phyloP scores from a whole-genome alignment of 352 stramenopile species.

The Phytophthora pisi region DNA sequence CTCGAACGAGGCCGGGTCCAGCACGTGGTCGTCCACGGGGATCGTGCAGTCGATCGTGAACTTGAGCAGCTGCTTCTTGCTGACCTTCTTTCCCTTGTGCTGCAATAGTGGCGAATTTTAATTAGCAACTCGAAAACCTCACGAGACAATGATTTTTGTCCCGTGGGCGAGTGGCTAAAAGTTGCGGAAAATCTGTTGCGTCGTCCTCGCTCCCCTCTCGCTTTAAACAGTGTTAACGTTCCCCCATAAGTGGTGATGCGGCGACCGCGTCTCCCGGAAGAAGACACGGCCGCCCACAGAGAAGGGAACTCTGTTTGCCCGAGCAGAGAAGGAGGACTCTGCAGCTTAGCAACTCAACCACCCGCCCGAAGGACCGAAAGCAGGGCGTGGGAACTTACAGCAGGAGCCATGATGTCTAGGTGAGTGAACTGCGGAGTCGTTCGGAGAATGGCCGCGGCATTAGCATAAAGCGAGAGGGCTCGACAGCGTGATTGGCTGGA shows the following conservation, averaged over 20 bases:
- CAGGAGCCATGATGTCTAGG: slow-evolving; percentile 54
- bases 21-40: slow-evolving; percentile 98
- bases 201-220: slow-evolving; percentile 5
- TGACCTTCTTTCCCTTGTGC: slow-evolving; percentile 88
- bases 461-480: not conserved
- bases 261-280: slow-evolving; percentile 16
- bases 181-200: slow-evolving; percentile 14
- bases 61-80: slow-evolving; percentile 92
- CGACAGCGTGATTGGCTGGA: slow-evolving; percentile 35
- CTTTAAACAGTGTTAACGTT: slow-evolving; percentile 19
- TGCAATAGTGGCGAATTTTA: slow-evolving; percentile 16
- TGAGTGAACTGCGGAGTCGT: slow-evolving; percentile 38
- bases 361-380: slow-evolving; percentile 16
- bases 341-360: slow-evolving; percentile 86
- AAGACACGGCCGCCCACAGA: slow-evolving; percentile 59
- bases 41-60: slow-evolving; percentile 95
- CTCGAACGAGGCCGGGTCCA: slow-evolving; percentile 99
- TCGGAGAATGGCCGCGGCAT: slow-evolving; percentile 41
- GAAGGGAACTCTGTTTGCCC: slow-evolving; percentile 91
- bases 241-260: slow-evolving; percentile 54
- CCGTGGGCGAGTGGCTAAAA: slow-evolving; percentile 28
- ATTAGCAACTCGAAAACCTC: slow-evolving; percentile 22
- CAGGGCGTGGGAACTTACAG: slow-evolving; percentile 43
- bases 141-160: slow-evolving; percentile 6
- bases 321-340: slow-evolving; percentile 86